These are phyloP conservation scores for Trypanosoma platydactyli DNA, from an alignment of 208 protist genomes.

Conservation along the genomic window DNA sequence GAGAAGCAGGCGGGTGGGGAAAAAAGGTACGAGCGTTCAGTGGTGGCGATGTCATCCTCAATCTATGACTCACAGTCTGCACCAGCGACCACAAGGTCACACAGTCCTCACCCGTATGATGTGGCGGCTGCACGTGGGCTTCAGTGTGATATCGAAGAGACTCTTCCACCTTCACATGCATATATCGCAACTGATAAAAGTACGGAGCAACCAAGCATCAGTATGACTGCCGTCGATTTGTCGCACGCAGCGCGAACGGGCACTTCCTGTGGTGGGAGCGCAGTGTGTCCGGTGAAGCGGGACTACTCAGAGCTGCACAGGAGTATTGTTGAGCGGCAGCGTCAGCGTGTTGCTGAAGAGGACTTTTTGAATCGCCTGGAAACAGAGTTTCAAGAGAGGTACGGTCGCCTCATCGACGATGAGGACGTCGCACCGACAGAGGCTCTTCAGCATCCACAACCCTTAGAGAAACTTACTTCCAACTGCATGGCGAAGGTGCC, in stretches of 20 bases:
- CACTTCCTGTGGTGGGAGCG: neutral
- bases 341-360: conserved; percentile 14
- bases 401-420: conserved; percentile 20
- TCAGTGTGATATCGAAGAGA: conserved; percentile 12
- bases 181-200: neutral
- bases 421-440: neutral
- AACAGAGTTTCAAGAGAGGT: conserved; percentile 25
- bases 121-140: conserved; percentile 9
- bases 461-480: neutral
- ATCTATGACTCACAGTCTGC: no score
- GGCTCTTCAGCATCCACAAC: neutral
- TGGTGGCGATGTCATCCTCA: no score
- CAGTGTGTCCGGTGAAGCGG: neutral
- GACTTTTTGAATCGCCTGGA: conserved; percentile 23
- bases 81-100: neutral
- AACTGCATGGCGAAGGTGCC: neutral
- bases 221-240: neutral
- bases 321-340: conserved; percentile 9
- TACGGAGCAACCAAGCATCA: neutral
- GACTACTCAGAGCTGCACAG: conserved; percentile 12
- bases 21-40: no score
- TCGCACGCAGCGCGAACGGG: no score
- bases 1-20: neutral
- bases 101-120: conserved; percentile 19
- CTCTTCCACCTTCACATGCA: conserved; percentile 8